phyloP scores from a whole-genome alignment of 2,329 filamentous ascomycete species.

The Fusarium poae region DNA sequence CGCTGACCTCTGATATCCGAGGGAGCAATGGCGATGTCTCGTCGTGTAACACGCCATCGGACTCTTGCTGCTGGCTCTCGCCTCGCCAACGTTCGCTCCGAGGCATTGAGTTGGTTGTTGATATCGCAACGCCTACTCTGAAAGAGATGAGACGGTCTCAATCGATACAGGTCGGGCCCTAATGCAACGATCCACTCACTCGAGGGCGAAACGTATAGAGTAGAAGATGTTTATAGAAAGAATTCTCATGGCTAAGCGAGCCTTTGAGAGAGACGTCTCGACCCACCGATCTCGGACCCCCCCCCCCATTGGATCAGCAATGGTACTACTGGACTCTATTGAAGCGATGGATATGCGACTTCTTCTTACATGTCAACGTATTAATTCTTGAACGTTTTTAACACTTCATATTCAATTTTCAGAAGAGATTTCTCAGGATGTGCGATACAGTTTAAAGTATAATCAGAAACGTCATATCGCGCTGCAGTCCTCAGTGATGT shows the following conservation, averaged over 20 bases:
- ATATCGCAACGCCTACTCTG: neutral
- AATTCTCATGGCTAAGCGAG: constrained; percentile 24
- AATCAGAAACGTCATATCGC: neutral
- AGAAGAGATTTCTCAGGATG: too few relatives aligned
- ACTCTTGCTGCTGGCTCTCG: constrained; percentile 10
- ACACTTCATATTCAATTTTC: neutral
- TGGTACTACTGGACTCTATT: constrained; percentile 2
- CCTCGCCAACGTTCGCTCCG: constrained; percentile 19
- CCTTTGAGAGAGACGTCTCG: neutral
- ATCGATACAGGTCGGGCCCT: constrained; percentile 10
- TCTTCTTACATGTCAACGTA: neutral
- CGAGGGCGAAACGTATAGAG: constrained; percentile 15
- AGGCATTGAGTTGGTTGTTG: constrained; percentile 16
- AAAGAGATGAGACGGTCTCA: neutral
- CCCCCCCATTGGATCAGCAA: neutral
- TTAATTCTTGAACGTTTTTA: neutral
- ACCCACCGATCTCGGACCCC: constrained; percentile 34
- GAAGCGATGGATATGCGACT: neutral
- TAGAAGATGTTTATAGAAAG: constrained; percentile 14
- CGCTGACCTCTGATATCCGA: constrained; percentile 17
- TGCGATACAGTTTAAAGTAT: rapidly evolving
- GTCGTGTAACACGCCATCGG: constrained; percentile 30
- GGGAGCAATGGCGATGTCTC: constrained; percentile 39
- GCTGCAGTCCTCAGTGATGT: neutral
- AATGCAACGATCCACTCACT: constrained; percentile 22